A percentile compares a stretch with the other conserved stretches of the same genome.
phyloP scores from a whole-genome alignment of 192 early-diverging fungal species.

The Coemansia sp. region DNA sequence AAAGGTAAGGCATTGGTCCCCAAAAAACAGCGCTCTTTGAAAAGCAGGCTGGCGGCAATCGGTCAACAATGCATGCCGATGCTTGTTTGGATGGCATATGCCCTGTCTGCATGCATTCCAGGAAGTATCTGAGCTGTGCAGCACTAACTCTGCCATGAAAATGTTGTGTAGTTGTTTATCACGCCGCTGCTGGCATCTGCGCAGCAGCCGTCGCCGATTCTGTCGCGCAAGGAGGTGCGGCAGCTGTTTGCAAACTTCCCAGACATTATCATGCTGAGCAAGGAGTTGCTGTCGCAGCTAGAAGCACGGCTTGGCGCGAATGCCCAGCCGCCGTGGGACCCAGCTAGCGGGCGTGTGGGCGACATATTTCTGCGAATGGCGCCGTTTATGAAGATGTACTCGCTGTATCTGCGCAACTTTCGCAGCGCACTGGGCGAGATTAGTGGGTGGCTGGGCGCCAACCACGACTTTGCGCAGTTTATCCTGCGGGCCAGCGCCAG shows the following conservation, averaged over 20 bases:
- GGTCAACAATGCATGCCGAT: not conserved
- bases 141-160: not conserved
- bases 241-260: constrained; percentile 69
- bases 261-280: constrained; percentile 63
- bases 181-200: constrained; percentile 46
- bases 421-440: constrained; percentile 51
- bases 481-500: constrained; percentile 39
- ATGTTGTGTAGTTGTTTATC: constrained; percentile 41
- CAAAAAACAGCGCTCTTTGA: not conserved
- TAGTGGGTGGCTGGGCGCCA: constrained; percentile 34
- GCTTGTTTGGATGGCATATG: not conserved
- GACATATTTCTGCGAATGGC: constrained; percentile 53
- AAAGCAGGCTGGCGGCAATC: not conserved
- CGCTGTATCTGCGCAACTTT: constrained; percentile 58
- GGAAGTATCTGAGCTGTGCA: not conserved
- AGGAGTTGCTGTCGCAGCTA: constrained; percentile 58
- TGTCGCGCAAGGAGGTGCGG: constrained; percentile 59
- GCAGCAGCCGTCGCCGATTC: constrained; percentile 39
- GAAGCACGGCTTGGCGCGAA: constrained; percentile 56
- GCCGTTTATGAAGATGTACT: constrained; percentile 59
- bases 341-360: constrained; percentile 39
- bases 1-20: constrained; percentile 29
- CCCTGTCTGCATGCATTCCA: not conserved
- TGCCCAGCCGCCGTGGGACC: constrained; percentile 44
- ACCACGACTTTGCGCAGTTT: constrained; percentile 40